Base-by-base conservation (phyloP, 768 basidiomycete genomes). In the Hypholoma sublateritium region DNA sequence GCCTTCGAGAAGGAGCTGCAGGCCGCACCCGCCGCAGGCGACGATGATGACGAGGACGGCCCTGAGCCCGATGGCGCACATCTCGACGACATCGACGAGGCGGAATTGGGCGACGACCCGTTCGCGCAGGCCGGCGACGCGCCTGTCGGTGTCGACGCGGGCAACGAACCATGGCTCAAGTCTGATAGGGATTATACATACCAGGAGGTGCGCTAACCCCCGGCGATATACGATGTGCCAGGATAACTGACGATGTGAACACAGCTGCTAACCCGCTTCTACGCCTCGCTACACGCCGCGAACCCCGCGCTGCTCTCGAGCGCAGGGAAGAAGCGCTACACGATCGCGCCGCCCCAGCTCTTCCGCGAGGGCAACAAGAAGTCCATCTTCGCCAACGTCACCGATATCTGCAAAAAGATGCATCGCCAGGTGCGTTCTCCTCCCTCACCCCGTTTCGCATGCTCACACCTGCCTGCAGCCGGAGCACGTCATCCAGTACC, bases 341-440 rank as follows among this genome's bases (percentile, higher is more conserved):
- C 94, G 17, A 96, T 99, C 63, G 93, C 93, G 1, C 97, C 97
- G 13, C 97, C 97, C 14, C 90, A 91, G 59, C 87, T 98, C 50
- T 87, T 90, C 70, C 83, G 93, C 66, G 97, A 99, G 81, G 97
- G 91, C 60, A 95, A 95, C 78, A 98, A 98, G 76, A 95, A 95
- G 75, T 88, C 93, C 43, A 91, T 98, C 62, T 99, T 99, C 63
- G 91, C 95, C 63, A 99, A 99, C 73, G 83, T 99, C 56, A 86
- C 87, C 59, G 96, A 99, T 69, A 99, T 99, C 61, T 98, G 96
- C 83, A 94, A 89, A 75, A 87, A 92, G 69, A 98, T 99, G 96
- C 96, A 97, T 77, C 83, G 96, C 71, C 82, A 93, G 28, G 28
- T 32, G 5, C 28, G 28, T 32, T 32, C 28, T 32, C 28, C 28